phyloP scores from a whole-genome alignment of 2,329 filamentous ascomycete species.

The Talaromyces islandicus region DNA sequence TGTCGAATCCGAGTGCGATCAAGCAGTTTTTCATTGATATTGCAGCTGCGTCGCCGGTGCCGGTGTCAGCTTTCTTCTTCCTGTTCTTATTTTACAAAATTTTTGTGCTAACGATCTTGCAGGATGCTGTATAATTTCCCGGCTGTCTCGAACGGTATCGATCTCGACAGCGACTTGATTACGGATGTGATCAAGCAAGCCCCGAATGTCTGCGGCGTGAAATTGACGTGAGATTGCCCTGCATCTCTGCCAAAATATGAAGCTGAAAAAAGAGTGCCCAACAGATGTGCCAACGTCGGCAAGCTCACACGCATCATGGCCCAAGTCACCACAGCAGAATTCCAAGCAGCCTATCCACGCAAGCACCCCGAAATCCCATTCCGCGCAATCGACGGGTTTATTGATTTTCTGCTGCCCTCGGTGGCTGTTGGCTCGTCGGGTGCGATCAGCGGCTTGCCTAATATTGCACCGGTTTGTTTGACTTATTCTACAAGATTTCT shows the following conservation, averaged over 20 bases:
- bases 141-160: neutral
- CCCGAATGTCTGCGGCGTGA: conserved; percentile 2
- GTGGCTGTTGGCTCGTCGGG: conserved; percentile 2
- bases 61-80: neutral
- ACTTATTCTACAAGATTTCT: too few species aligned
- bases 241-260: neutral
- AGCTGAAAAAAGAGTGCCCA: neutral
- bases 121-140: conserved; percentile 5
- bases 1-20: neutral
- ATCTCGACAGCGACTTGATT: neutral
- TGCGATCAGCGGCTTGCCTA: conserved; percentile 1
- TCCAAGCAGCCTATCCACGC: neutral
- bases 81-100: neutral
- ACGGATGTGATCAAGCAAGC: neutral
- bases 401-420: conserved; percentile 6
- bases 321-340: neutral
- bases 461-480: conserved; percentile 2
- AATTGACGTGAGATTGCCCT: neutral
- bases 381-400: conserved; percentile 6
- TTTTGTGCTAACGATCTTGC: neutral
- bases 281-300: conserved; percentile 1
- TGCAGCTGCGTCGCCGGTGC: neutral
- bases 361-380: conserved; percentile 2
- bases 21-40: conserved; percentile 1
- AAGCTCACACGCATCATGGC: conserved; percentile 7